Evolutionary conservation across 805 yeast species (phyloP), one percentile per base, ranked within the genome.

Genomic region (Nematodospora valgi): DNA sequence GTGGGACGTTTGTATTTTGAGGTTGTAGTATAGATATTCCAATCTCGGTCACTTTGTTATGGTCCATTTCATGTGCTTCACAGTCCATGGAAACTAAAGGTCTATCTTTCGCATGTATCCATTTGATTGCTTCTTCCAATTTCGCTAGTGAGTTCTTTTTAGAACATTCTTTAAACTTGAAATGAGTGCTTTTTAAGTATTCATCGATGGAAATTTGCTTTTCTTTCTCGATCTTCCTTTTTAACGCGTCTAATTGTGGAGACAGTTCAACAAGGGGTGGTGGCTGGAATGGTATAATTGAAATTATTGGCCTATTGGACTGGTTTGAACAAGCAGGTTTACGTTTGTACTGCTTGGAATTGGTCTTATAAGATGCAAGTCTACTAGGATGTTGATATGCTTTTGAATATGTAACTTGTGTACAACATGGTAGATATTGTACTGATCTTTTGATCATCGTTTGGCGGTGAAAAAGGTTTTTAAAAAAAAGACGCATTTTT

Each of bases 1-100:
- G 36, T 5, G 84, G 83, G 2, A 32, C 12, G 4, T 56, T 33
- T 35, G 67, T 68, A 6, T 48, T 33, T 4, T 80, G 80, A 4
- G 82, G 83, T 41, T 78, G 80, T 45, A 67, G 75, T 2, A 79
- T 63, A 1, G 79, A 62, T 4, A 79, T 58, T 1, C 85, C 85
- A 30, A 79, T 65, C 45, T 79, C 85, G 0, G 82, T 79, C 10
- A 79, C 62, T 14, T 58, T 48, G 18, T 58, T 52, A 7, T 53
- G 58, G 44, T 66, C 54, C 24, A 51, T 47, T 44, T 78, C 85
- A 54, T 52, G 75, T 0, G 82, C 82, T 51, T 79, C 86, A 4
- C 76, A 60, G 49, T 79, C 85, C 26, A 79, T 56, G 6, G 74
- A 59, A 16, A 78, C 56, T 18, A 72, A 55, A 2, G 70, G 63